Evolutionary conservation across 2,329 filamentous ascomycete species (phyloP), one percentile per base, ranked within the genome.

Genomic region (Aspergillus piperis): DNA sequence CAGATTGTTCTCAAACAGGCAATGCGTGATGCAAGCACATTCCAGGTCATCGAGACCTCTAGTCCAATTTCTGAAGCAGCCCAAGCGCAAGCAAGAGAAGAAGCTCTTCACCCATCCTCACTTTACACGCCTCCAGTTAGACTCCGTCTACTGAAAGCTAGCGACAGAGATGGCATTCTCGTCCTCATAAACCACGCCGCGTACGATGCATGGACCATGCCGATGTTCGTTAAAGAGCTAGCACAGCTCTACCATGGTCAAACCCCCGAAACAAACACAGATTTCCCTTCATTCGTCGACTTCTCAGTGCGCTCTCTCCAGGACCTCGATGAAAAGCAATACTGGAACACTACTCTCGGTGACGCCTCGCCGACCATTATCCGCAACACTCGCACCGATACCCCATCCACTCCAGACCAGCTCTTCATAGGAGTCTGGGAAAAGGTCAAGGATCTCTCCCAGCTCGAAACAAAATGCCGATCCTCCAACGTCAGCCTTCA

Each of bases 171-270:
- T 50, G 68, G 67, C 8, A 64, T 77, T 5, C 51, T 73, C 8
- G 30, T 77, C 8, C 66, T 70, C 30, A 65, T 77, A 27, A 72
- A 76, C 42, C 75, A 77, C 53, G 71, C 74, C 15, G 66, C 69
- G 7, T 77, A 76, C 56, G 75, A 77, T 44, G 74, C 74, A 2
- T 76, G 72, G 68, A 71, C 73, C 1, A 74, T 77, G 66, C 67
- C 67, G 1, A 69, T 69, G 47, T 64, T 77, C 7, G 59, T 75
- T 8, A 58, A 67, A 11, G 73, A 77, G 36, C 69, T 77, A 3
- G 59, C 56, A 10, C 61, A 63, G 0, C 61, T 75, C 10, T 77
- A 76, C 51, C 49, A 61, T 8, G 55, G 50, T 13, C 49, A 63
- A 8, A 3, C 41, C 2, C 36, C 62, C 11, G 59, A 58, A 15